Conservation (phyloP, 2,329 filamentous ascomycete species). For the Eutypa lata region DNA sequence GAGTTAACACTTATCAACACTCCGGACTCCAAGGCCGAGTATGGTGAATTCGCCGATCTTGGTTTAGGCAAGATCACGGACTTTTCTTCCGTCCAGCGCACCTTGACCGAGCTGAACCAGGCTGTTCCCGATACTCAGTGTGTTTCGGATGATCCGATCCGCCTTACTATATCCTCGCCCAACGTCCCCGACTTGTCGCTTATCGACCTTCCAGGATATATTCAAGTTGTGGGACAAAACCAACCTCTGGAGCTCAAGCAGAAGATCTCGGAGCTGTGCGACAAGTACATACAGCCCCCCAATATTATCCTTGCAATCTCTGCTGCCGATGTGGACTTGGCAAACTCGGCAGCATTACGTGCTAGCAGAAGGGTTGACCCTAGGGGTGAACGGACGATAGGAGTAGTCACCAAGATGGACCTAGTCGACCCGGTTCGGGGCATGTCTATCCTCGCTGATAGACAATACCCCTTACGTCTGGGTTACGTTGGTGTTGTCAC, state of each 20-base stretch:
- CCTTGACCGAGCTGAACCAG: conserved; percentile 89
- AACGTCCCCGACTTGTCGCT: conserved; percentile 93
- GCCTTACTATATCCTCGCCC: conserved; percentile 90
- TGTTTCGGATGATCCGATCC: conserved; percentile 94
- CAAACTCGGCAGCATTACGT: conserved; percentile 89
- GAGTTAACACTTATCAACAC: conserved; percentile 96
- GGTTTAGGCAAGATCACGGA: conserved; percentile 87
- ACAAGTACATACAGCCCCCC: conserved; percentile 95
- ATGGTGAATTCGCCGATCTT: conserved; percentile 92
- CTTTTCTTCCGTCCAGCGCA: conserved; percentile 88
- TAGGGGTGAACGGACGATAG: conserved; percentile 91
- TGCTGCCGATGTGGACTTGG: conserved; percentile 93
- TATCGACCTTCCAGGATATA: conserved; percentile 95
- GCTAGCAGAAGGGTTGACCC: conserved; percentile 91
- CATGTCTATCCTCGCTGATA: conserved; percentile 74
- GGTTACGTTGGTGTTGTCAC: conserved; percentile 96
- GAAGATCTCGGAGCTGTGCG: conserved; percentile 92
- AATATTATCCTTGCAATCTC: conserved; percentile 98
- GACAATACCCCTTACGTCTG: conserved; percentile 89
- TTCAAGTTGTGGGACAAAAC: conserved; percentile 88
- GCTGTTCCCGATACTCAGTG: conserved; percentile 89
- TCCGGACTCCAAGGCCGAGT: conserved; percentile 80
- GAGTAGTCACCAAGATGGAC: conserved; percentile 99
- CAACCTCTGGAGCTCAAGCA: conserved; percentile 90
- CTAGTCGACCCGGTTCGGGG: conserved; percentile 83